These are phyloP conservation scores for Cantharellus anzutake DNA, from an alignment of 768 basidiomycete species.

Conservation along the genomic window DNA sequence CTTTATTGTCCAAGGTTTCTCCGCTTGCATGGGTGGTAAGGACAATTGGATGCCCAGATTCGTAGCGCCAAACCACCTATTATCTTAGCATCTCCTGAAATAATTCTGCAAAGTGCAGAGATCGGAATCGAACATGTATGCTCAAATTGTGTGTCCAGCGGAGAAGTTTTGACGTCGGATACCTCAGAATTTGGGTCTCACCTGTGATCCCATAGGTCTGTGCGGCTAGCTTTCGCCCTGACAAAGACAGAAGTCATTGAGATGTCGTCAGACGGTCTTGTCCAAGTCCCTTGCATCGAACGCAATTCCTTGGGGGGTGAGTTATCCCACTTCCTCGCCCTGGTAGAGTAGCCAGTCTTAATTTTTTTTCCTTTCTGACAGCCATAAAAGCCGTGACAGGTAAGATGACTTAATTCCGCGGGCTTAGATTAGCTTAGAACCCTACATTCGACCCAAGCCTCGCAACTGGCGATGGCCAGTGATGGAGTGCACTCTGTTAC, in stretches of 20 bases:
- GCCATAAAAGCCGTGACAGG: conserved; percentile 77
- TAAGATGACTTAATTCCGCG: not conserved
- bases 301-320: conserved; percentile 72
- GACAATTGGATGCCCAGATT: conserved; percentile 3
- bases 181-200: conserved; percentile 65
- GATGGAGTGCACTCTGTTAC: conserved; percentile 74
- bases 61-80: conserved; percentile 4
- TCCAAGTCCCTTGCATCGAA: conserved; percentile 92
- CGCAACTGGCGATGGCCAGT: conserved; percentile 86
- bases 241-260: not conserved
- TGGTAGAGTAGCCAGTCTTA: not conserved
- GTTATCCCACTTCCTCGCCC: not conserved
- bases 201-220: conserved; percentile 71
- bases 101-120: conserved; percentile 37
- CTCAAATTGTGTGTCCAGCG: not conserved
- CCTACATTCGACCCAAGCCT: conserved; percentile 25
- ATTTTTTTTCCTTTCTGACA: conserved; percentile 12
- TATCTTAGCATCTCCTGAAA: conserved; percentile 51
- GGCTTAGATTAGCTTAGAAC: conserved; percentile 2
- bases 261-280: conserved; percentile 37
- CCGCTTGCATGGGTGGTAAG: conserved; percentile 81
- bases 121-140: conserved; percentile 9
- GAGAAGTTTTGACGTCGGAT: not conserved
- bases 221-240: not conserved
- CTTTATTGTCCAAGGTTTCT: conserved; percentile 38